phyloP scores from a whole-genome alignment of 2,329 filamentous ascomycete genomes.

The Diaporthe ilicicola region DNA sequence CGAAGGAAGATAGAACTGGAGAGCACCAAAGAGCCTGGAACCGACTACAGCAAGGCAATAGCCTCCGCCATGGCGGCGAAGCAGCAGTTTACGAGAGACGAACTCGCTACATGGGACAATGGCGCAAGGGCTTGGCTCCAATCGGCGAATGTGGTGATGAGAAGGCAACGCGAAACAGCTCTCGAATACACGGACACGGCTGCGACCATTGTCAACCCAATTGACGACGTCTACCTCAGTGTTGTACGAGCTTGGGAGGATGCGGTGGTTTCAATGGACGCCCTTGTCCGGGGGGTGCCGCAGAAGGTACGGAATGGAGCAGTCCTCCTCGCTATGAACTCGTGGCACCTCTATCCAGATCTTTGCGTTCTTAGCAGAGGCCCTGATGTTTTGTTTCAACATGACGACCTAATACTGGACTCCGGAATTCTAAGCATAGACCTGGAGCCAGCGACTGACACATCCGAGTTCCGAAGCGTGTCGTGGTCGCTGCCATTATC shows the following conservation, averaged over 20 bases:
- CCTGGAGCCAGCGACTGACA: not conserved
- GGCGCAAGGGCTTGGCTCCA: slow-evolving; percentile 44
- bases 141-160: slow-evolving; percentile 39
- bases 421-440: not conserved
- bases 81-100: slow-evolving; percentile 34
- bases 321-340: slow-evolving; percentile 3
- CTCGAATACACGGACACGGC: slow-evolving; percentile 39
- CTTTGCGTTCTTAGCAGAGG: slow-evolving; percentile 17
- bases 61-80: not conserved
- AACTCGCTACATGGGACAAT: slow-evolving; percentile 43
- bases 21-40: not conserved
- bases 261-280: slow-evolving; percentile 2
- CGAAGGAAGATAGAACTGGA: slow-evolving; percentile 26
- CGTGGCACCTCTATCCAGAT: slow-evolving; percentile 31
- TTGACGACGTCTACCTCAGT: not conserved
- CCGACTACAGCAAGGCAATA: not conserved
- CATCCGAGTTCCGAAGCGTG: not conserved
- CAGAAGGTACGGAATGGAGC: slow-evolving; percentile 23
- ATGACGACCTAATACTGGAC: not conserved
- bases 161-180: slow-evolving; percentile 36
- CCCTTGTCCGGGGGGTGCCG: slow-evolving; percentile 22
- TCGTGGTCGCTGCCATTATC: not conserved
- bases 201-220: not conserved
- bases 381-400: not conserved
- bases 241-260: slow-evolving; percentile 22